Evolutionary conservation across 441 rosid genomes (phyloP).

Genomic region (Bruguiera hainesii): DNA sequence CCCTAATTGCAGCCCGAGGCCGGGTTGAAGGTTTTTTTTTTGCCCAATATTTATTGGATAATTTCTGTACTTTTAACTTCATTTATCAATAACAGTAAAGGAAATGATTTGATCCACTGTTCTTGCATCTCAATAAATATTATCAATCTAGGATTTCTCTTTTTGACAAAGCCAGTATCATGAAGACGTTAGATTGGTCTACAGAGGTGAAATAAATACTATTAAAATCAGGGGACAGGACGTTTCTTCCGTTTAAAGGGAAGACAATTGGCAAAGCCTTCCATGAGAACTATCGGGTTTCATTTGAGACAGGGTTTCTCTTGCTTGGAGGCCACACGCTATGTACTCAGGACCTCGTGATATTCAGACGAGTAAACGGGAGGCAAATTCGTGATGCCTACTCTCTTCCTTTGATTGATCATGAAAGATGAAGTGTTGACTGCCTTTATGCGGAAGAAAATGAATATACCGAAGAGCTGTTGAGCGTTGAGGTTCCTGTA

Average conservation of each 20-base stretch:
- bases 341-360: slow-evolving; percentile 85
- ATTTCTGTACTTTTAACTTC: too few species aligned
- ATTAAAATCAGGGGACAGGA: slow-evolving; percentile 74
- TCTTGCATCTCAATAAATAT: too few species aligned
- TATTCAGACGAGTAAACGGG: slow-evolving; percentile 95
- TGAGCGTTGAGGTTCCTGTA: not conserved
- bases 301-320: slow-evolving; percentile 95
- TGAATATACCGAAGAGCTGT: not conserved
- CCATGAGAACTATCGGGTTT: slow-evolving; percentile 88
- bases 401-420: not conserved
- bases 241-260: slow-evolving; percentile 87
- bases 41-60: slow-evolving; percentile 10
- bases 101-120: too few species aligned
- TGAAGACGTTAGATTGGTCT: slow-evolving; percentile 68
- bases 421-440: not conserved
- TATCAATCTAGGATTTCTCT: too few species aligned
- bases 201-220: slow-evolving; percentile 63
- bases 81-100: too few species aligned
- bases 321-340: slow-evolving; percentile 90
- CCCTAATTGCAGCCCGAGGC: slow-evolving; percentile 36
- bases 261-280: slow-evolving; percentile 94
- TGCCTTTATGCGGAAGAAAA: not conserved
- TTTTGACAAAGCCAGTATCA: slow-evolving; percentile 62
- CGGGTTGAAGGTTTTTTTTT: slow-evolving; percentile 58
- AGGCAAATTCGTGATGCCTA: slow-evolving; percentile 76